phyloP scores from a whole-genome alignment of 2,329 filamentous ascomycete species.

The Fusarium oxysporum region DNA sequence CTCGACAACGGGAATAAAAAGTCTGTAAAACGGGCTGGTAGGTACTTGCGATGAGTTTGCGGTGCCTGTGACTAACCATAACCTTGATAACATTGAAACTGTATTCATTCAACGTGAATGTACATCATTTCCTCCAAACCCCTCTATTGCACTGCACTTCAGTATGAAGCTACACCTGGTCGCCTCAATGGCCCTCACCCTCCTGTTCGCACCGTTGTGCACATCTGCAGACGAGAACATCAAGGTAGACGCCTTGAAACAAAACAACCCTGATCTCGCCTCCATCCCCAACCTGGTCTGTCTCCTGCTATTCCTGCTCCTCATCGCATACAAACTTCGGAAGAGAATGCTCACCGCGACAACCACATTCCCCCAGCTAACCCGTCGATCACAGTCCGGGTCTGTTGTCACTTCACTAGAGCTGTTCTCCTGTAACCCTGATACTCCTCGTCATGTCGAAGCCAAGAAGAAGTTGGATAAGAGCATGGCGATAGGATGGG shows the following conservation, averaged over 20 bases:
- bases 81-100: constrained; percentile 14
- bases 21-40: neutral
- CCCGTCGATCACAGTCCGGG: constrained; percentile 17
- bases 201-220: constrained; percentile 5
- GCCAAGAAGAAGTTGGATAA: constrained; percentile 49
- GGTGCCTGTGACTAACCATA: neutral
- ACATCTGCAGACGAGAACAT: constrained; percentile 20
- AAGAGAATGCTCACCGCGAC: neutral
- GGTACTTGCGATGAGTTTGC: neutral
- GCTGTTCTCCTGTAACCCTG: constrained; percentile 33
- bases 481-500: constrained; percentile 46
- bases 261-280: constrained; percentile 18
- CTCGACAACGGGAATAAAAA: neutral
- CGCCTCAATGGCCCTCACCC: constrained; percentile 7
- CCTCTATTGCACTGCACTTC: neutral
- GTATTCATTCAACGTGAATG: neutral
- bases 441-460: constrained; percentile 44
- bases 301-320: constrained; percentile 9
- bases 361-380: constrained; percentile 9
- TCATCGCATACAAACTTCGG: neutral
- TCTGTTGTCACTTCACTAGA: constrained; percentile 44
- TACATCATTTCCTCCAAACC: neutral
- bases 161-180: constrained; percentile 11
- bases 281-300: constrained; percentile 35
- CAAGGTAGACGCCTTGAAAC: constrained; percentile 14